These are phyloP conservation scores for Rhynchosporium agropyri DNA, from an alignment of 2,329 filamentous ascomycete species.

Conservation along the genomic window DNA sequence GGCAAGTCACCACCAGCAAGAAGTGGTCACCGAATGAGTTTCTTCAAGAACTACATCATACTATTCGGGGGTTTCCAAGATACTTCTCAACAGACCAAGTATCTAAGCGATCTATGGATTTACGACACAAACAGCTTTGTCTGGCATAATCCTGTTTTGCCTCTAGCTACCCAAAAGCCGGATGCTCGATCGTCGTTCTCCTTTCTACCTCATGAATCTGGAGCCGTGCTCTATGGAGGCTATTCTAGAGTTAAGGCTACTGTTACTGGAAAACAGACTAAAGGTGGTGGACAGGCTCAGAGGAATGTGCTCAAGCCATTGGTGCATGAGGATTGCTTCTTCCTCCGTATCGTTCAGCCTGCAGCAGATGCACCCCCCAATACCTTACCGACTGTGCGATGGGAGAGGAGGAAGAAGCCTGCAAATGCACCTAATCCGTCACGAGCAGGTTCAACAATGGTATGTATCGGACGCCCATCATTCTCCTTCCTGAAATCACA, in stretches of 20 bases:
- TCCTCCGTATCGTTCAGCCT: slow-evolving; percentile 78
- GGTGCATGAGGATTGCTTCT: slow-evolving; percentile 95
- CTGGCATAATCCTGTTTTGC: slow-evolving; percentile 78
- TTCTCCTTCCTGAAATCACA: too few relatives aligned
- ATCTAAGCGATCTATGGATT: slow-evolving; percentile 90
- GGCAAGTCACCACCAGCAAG: slow-evolving; percentile 81
- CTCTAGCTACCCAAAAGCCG: slow-evolving; percentile 80
- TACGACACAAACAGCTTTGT: slow-evolving; percentile 88
- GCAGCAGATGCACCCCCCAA: slow-evolving; percentile 65
- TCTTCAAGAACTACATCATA: slow-evolving; percentile 95
- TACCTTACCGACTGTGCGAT: slow-evolving; percentile 73
- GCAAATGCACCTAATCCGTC: slow-evolving; percentile 83
- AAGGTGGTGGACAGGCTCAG: slow-evolving; percentile 59
- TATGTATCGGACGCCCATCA: too few relatives aligned
- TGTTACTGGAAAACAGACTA: slow-evolving; percentile 63
- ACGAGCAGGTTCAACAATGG: slow-evolving; percentile 88
- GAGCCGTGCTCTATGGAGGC: slow-evolving; percentile 88
- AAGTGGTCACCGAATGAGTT: slow-evolving; percentile 94
- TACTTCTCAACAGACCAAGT: slow-evolving; percentile 92
- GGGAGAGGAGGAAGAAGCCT: slow-evolving; percentile 92
- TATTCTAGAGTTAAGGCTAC: slow-evolving; percentile 88
- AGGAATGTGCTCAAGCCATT: slow-evolving; percentile 81
- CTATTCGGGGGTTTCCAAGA: slow-evolving; percentile 97
- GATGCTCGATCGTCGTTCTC: slow-evolving; percentile 92
- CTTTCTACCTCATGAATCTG: slow-evolving; percentile 84